Conservation (phyloP, 2,329 filamentous ascomycete genomes). For the Scolecobasidium constrictum region DNA sequence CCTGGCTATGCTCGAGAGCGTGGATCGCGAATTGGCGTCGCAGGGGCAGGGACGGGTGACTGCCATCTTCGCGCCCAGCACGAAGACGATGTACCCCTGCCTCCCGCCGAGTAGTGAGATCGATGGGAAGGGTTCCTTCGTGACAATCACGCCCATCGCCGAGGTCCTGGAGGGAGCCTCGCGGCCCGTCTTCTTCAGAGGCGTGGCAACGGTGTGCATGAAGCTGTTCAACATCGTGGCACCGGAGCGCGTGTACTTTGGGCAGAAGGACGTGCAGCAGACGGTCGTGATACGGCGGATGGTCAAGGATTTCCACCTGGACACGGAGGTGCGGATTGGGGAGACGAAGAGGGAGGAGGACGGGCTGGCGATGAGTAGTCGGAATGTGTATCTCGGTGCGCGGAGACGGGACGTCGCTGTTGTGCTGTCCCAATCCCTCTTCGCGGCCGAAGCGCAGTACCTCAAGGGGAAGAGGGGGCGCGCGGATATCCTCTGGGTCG, state of each 20-base stretch:
- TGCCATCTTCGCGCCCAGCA: slow-evolving; percentile 78
- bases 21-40: slow-evolving; percentile 62
- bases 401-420: slow-evolving; percentile 61
- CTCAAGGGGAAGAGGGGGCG: slow-evolving; percentile 42
- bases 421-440: slow-evolving; percentile 59
- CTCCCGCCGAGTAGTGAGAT: slow-evolving; percentile 62
- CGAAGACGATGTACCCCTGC: slow-evolving; percentile 77
- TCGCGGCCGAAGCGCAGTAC: slow-evolving; percentile 60
- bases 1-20: slow-evolving; percentile 49
- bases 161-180: slow-evolving; percentile 74
- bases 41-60: slow-evolving; percentile 51
- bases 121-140: slow-evolving; percentile 73
- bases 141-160: slow-evolving; percentile 78
- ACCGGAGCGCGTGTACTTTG: slow-evolving; percentile 78
- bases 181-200: slow-evolving; percentile 89
- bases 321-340: slow-evolving; percentile 62
- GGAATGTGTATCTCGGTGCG: slow-evolving; percentile 78
- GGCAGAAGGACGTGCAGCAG: slow-evolving; percentile 96
- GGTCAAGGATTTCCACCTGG: slow-evolving; percentile 77
- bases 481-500: slow-evolving; percentile 60
- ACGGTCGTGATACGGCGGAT: slow-evolving; percentile 80
- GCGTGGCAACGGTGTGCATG: slow-evolving; percentile 92
- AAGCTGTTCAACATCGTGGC: slow-evolving; percentile 79
- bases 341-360: slow-evolving; percentile 67
- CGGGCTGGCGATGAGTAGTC: slow-evolving; percentile 80